Percentiles rank a stretch among this genome's conserved stretches.
Evolutionary conservation across 805 yeast species (phyloP).

Genomic region (Spathaspora hagerdaliae): DNA sequence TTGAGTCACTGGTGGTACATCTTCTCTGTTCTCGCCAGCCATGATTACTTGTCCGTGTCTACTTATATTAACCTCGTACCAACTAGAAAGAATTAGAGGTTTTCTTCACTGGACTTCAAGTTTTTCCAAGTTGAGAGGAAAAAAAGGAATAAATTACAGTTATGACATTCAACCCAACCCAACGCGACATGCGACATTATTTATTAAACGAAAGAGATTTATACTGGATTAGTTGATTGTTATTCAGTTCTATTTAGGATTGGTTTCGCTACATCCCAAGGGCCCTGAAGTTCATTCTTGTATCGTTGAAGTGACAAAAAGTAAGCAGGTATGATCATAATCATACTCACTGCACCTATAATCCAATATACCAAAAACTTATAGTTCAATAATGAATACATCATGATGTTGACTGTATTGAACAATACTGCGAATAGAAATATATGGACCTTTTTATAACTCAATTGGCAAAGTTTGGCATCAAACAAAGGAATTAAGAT

Average conservation of each 20-base stretch:
- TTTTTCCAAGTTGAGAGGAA: too few relatives aligned
- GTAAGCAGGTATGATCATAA: slow-evolving; percentile 63
- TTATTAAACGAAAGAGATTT: neutral
- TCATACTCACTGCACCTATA: slow-evolving; percentile 42
- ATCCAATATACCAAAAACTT: slow-evolving; percentile 47
- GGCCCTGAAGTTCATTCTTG: slow-evolving; percentile 84
- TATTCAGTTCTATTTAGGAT: slow-evolving; percentile 25
- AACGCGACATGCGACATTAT: too few relatives aligned
- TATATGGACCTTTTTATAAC: slow-evolving; percentile 19
- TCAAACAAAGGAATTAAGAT: slow-evolving; percentile 72
- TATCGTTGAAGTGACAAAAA: slow-evolving; percentile 70
- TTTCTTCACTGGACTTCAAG: too few relatives aligned
- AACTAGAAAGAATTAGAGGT: too few relatives aligned
- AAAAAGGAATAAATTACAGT: too few relatives aligned
- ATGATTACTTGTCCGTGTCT: neutral
- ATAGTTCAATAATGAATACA: slow-evolving; percentile 21
- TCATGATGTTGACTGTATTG: slow-evolving; percentile 16
- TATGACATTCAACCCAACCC: too few relatives aligned
- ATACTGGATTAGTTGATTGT: neutral
- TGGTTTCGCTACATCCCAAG: slow-evolving; percentile 90
- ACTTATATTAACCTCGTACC: too few relatives aligned
- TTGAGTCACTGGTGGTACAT: neutral
- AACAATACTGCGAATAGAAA: slow-evolving; percentile 20
- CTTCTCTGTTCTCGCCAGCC: slow-evolving; percentile 1
- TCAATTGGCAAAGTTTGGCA: slow-evolving; percentile 48